A percentile compares a stretch with the other conserved stretches of the same genome.
Evolutionary conservation across 352 stramenopile genomes (phyloP).

Genomic region (Aphanomyces stellatus): DNA sequence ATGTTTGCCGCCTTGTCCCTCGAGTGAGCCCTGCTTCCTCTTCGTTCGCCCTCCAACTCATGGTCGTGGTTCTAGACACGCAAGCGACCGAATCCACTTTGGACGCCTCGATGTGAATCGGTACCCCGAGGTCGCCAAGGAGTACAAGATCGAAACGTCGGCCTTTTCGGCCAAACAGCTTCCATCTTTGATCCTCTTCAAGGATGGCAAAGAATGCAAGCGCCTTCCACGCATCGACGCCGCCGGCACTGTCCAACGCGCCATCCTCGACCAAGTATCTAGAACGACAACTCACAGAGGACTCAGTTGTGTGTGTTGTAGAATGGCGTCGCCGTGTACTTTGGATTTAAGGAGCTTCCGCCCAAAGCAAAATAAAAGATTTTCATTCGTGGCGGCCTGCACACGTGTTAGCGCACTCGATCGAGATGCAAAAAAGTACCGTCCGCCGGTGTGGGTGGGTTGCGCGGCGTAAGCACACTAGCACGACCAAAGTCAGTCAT

Average conservation of each 20-base stretch:
- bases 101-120: slow-evolving; percentile 56
- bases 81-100: slow-evolving; percentile 44
- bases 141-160: slow-evolving; percentile 53
- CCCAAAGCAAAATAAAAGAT: not conserved
- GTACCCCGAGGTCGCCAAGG: slow-evolving; percentile 46
- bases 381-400: no score
- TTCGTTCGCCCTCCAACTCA: not conserved
- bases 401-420: no score
- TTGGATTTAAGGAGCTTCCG: not conserved
- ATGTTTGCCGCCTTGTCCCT: slow-evolving; percentile 66
- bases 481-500: not conserved
- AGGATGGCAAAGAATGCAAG: slow-evolving; percentile 43
- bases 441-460: not conserved
- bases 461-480: not conserved
- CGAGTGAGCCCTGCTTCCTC: slow-evolving; percentile 22
- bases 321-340: slow-evolving; percentile 10
- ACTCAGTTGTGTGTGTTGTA: no score
- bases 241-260: slow-evolving; percentile 46
- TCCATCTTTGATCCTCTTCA: slow-evolving; percentile 66
- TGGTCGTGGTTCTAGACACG: slow-evolving; percentile 23
- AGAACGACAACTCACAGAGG: no score
- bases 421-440: no score
- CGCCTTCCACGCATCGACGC: slow-evolving; percentile 47
- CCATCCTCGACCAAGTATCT: slow-evolving; percentile 53
- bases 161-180: slow-evolving; percentile 51